Evolutionary conservation across 140 eudicot genomes (phyloP), one percentile per base, ranked within the genome.

Genomic region (Anethum foeniculum): DNA sequence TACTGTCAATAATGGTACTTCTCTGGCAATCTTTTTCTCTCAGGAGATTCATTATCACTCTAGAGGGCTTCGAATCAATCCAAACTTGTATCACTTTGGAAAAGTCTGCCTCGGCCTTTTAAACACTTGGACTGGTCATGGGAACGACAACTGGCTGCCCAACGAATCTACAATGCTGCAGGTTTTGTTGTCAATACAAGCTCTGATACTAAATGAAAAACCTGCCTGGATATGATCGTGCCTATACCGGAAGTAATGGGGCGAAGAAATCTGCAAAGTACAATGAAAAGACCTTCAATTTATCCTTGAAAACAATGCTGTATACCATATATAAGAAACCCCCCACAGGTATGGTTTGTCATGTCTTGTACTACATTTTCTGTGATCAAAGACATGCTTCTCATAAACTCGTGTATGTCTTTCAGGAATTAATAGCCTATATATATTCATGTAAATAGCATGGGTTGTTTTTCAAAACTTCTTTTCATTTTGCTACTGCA

Each of bases 81-180:
- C 97, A 10, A 92, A 92, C 80, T 75, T 92, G 86, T 92, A 92
- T 30, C 87, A 88, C 2, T 82, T 80, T 77, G 97, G 95, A 77
- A 90, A 84, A 84, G 94, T 92, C 41, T 92, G 97, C 82, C 87
- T 92, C 41, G 90, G 97, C 85, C 94, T 92, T 83, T 86, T 92
- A 27, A 86, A 87, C 87, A 92, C 97, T 9, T 92, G 97, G 97
- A 77, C 68, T 21, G 97, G 97, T 27, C 30, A 51, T 4, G 86
- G 87, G 52, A 82, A 79, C 13, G 97, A 90, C 85, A 90, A 79
- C 30, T 92, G 97, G 97, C 46, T 90, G 81, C 97, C 95, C 7
- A 7, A 78, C 38, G 68, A 75, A 4, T 92, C 97, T 76, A 92
- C 94, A 3, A 84, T 92, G 94, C 91, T 92, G 23, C 97, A 91